A percentile compares a stretch with the other conserved stretches of the same genome.
Evolutionary conservation across 305 asterid species (phyloP).

Genomic region (Solanum hybrid): DNA sequence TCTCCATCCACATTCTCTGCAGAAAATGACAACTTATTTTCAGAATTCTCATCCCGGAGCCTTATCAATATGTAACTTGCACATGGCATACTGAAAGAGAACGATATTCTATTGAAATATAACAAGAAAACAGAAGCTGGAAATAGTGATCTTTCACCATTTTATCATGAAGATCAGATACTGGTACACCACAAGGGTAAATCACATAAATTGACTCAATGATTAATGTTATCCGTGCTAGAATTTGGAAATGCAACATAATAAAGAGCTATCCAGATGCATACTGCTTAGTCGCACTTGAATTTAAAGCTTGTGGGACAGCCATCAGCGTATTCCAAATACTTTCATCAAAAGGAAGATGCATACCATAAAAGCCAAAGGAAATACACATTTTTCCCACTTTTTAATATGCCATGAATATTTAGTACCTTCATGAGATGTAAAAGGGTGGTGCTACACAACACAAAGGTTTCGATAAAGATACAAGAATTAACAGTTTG

Average conservation of each 20-base stretch:
- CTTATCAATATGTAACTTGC: neutral
- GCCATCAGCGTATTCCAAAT: neutral
- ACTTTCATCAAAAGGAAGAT: neutral
- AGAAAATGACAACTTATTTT: slow-evolving; percentile 7
- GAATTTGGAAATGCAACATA: neutral
- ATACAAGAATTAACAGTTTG: neutral
- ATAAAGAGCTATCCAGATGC: neutral
- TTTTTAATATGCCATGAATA: neutral
- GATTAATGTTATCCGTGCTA: neutral
- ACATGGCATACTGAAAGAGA: neutral
- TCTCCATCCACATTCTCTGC: slow-evolving; percentile 85
- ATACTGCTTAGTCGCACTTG: neutral
- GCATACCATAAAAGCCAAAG: neutral
- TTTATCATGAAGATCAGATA: neutral
- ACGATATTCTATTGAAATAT: neutral
- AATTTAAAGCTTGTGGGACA: neutral
- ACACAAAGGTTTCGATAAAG: neutral
- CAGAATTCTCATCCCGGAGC: neutral
- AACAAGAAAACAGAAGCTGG: neutral
- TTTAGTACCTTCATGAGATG: neutral
- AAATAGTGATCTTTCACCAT: neutral
- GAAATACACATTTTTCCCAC: neutral
- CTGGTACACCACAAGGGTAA: neutral
- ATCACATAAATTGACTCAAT: neutral
- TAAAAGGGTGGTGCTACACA: neutral